phyloP scores from a whole-genome alignment of 2,329 filamentous ascomycete genomes.

The Trichoderma hamatum region DNA sequence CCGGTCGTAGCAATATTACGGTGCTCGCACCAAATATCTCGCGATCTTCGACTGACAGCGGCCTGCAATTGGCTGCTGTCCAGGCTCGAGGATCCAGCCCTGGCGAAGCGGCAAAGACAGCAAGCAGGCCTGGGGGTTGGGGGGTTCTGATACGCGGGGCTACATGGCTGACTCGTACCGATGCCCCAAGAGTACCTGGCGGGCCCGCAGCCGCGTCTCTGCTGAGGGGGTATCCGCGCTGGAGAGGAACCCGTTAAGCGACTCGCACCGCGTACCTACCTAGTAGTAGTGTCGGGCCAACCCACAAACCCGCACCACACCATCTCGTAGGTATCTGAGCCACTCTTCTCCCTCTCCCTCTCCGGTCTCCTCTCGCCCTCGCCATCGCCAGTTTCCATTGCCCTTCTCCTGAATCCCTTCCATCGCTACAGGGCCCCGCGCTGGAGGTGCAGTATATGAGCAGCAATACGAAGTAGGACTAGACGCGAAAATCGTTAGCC shows the following conservation, averaged over 20 bases:
- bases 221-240: neutral
- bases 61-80: conserved; percentile 20
- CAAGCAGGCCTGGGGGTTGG: neutral
- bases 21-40: neutral
- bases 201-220: neutral
- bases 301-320: conserved; percentile 25
- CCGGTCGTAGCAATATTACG: neutral
- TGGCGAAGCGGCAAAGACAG: conserved; percentile 14
- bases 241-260: conserved; percentile 10
- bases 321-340: conserved; percentile 16
- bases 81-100: conserved; percentile 22
- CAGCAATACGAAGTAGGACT: neutral
- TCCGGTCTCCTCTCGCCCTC: neutral
- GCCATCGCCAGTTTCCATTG: neutral
- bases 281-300: conserved; percentile 15
- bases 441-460: neutral
- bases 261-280: conserved; percentile 7
- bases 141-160: neutral
- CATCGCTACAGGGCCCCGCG: neutral
- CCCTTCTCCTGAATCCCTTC: conserved; percentile 17
- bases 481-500: neutral
- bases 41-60: neutral
- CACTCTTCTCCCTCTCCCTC: conserved; percentile 18
- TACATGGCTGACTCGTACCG: conserved; percentile 1
- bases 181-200: neutral